A percentile compares a stretch with the other conserved stretches of the same genome.
phyloP scores from a whole-genome alignment of 192 early-diverging fungal species.

The Kickxella alabastrina region DNA sequence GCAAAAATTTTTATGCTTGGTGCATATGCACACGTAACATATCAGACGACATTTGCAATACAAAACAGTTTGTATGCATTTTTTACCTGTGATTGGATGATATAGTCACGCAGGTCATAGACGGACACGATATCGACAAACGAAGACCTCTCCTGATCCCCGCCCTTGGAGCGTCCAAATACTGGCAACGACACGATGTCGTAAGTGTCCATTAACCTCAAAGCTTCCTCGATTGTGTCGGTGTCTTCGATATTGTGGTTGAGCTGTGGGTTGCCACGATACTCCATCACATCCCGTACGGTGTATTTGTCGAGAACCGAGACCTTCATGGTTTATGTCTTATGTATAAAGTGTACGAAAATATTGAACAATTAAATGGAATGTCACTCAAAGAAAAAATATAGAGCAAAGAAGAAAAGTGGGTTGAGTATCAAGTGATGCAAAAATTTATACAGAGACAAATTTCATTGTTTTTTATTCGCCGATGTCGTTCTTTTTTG shows the following conservation, averaged over 20 bases:
- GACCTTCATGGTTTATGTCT: no score
- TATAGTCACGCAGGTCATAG: conserved; percentile 47
- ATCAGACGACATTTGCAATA: no score
- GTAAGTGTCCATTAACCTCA: conserved; percentile 30
- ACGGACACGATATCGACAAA: conserved; percentile 47
- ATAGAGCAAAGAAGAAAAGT: neutral
- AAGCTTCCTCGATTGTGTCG: conserved; percentile 22
- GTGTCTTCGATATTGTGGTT: conserved; percentile 16
- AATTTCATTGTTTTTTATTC: neutral
- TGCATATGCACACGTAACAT: no score
- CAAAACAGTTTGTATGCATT: no score
- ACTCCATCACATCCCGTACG: conserved; percentile 39
- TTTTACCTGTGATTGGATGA: conserved; percentile 29
- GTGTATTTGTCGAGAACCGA: conserved; percentile 29
- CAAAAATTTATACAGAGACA: neutral
- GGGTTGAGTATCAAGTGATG: neutral
- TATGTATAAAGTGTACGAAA: no score
- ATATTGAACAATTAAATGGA: no score
- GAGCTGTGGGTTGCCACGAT: conserved; percentile 33
- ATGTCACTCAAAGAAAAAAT: no score
- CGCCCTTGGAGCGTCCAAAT: conserved; percentile 6
- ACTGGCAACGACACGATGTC: conserved; percentile 47
- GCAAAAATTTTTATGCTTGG: no score
- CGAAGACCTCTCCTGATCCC: neutral
- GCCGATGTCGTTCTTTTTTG: neutral